These are phyloP conservation scores for Drosera capensis DNA, from an alignment of 148 eudicot genomes.

Conservation along the genomic window DNA sequence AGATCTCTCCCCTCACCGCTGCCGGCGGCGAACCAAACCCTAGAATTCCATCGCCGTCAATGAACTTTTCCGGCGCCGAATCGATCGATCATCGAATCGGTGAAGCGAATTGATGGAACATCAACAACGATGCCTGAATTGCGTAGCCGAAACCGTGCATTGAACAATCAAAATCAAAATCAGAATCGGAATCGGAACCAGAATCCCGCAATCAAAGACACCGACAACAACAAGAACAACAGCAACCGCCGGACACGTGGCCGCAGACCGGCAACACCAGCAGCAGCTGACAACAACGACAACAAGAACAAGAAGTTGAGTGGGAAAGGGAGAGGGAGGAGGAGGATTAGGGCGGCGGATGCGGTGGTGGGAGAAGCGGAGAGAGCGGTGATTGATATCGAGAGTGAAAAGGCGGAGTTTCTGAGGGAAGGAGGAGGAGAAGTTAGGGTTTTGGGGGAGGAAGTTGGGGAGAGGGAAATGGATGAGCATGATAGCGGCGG, in stretches of 20 bases:
- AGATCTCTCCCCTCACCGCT: too few relatives aligned
- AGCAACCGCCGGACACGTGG: constrained; percentile 11
- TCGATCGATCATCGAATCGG: not conserved
- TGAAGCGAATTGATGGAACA: not conserved
- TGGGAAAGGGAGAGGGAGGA: constrained; percentile 16
- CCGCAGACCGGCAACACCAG: constrained; percentile 12
- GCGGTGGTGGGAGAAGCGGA: constrained; percentile 11
- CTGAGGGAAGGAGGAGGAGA: constrained; percentile 1
- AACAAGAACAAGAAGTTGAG: constrained; percentile 5
- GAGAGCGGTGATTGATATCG: constrained; percentile 14
- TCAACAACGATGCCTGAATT: not conserved
- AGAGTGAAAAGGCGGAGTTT: constrained; percentile 7
- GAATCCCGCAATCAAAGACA: constrained; percentile 1
- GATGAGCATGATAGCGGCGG: constrained; percentile 60
- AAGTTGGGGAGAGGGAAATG: constrained; percentile 30
- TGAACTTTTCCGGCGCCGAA: not conserved
- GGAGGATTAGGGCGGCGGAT: constrained; percentile 5
- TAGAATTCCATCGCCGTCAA: not conserved
- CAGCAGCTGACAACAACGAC: not conserved
- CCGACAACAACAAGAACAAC: constrained; percentile 6
- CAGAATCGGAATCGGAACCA: too few relatives aligned
- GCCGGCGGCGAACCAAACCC: too few relatives aligned
- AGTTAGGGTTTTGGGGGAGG: constrained; percentile 19
- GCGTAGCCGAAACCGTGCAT: not conserved
- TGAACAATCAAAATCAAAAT: not conserved